Evolutionary conservation across 495 filamentous ascomycete genomes (phyloP).

Genomic region (Aspergillus asperescens): DNA sequence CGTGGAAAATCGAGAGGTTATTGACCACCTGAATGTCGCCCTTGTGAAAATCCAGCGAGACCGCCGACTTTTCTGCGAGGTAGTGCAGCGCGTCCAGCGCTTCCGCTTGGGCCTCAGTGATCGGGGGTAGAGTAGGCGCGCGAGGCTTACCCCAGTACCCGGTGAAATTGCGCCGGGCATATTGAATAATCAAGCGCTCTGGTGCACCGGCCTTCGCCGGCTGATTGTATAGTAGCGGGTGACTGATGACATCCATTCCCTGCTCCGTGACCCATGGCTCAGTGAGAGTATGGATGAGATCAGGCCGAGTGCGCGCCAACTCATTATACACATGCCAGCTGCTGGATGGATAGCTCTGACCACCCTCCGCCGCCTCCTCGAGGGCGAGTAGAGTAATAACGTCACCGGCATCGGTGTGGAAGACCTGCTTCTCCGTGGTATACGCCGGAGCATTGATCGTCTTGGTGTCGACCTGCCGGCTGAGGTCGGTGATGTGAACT

Average conservation of each 20-base stretch:
- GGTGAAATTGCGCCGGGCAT: conserved; percentile 50
- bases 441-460: conserved; percentile 51
- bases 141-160: conserved; percentile 48
- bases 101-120: conserved; percentile 58
- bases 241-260: not conserved
- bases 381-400: conserved; percentile 55
- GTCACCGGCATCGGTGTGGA: conserved; percentile 68
- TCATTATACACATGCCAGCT: conserved; percentile 58
- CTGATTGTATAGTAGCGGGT: conserved; percentile 34
- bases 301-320: conserved; percentile 50
- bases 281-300: conserved; percentile 50
- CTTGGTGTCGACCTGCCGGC: conserved; percentile 28
- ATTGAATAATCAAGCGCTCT: conserved; percentile 48
- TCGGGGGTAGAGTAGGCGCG: conserved; percentile 41
- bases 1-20: conserved; percentile 62
- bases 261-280: conserved; percentile 46
- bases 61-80: conserved; percentile 44
- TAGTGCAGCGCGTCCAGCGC: conserved; percentile 60
- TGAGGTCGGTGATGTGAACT: conserved; percentile 57
- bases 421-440: conserved; percentile 57
- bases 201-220: conserved; percentile 31
- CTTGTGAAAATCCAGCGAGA: conserved; percentile 48
- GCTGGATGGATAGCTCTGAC: conserved; percentile 51
- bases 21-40: conserved; percentile 71
- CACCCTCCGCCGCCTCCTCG: conserved; percentile 45